Conservation (phyloP, 2,329 filamentous ascomycete species). For the Orbilia javanica region DNA sequence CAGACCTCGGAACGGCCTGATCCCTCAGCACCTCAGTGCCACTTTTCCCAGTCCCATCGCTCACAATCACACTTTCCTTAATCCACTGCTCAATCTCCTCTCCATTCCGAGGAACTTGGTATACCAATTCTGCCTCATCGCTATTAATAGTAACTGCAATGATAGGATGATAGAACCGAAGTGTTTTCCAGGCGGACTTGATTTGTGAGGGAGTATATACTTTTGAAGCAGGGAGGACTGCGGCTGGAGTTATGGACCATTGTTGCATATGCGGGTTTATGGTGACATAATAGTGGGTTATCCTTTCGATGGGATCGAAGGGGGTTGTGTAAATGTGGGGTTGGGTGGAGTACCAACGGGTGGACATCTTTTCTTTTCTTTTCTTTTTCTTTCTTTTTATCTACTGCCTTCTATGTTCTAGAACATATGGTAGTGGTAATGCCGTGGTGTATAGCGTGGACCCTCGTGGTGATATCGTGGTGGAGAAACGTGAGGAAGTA, state of each 20-base stretch:
- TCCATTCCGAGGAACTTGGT: not conserved
- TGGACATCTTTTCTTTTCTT: not conserved
- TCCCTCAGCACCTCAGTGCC: not conserved
- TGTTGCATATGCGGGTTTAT: not conserved
- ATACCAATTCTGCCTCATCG: not conserved
- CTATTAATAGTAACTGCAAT: not conserved
- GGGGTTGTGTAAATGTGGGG: not conserved
- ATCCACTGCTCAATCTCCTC: not conserved
- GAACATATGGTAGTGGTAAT: too few species aligned
- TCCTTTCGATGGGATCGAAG: constrained; percentile 7
- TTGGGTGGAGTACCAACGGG: not conserved
- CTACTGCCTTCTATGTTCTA: too few species aligned
- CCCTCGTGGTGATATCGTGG: too few species aligned
- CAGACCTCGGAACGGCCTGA: not conserved
- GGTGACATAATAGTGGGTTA: constrained; percentile 8
- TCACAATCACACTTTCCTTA: not conserved
- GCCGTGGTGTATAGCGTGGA: not conserved
- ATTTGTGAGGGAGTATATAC: not conserved
- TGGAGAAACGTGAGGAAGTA: not conserved
- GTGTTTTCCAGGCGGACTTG: constrained; percentile 17
- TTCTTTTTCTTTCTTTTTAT: not conserved
- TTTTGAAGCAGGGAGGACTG: not conserved
- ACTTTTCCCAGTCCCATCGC: too few species aligned
- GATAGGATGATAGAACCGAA: constrained; percentile 13
- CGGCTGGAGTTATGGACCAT: not conserved